These are phyloP conservation scores for Aspergillus kassunensis DNA, from an alignment of 495 filamentous ascomycete genomes.

Conservation along the genomic window DNA sequence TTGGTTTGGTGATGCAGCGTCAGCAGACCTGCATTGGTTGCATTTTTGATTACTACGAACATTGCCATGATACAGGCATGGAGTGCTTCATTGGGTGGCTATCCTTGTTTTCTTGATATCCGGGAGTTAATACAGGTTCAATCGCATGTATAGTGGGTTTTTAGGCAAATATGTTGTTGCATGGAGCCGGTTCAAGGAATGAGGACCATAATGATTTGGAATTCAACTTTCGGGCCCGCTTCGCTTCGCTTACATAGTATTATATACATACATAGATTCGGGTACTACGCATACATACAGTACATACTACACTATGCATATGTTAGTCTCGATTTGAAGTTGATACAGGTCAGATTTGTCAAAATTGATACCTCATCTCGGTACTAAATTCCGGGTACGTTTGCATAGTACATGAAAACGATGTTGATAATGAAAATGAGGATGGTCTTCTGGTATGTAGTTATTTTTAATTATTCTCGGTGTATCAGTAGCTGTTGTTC, in stretches of 20 bases:
- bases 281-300: neutral
- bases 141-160: conserved; percentile 6
- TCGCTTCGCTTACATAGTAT: neutral
- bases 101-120: conserved; percentile 3
- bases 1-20: no score
- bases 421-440: neutral
- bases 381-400: conserved; percentile 12
- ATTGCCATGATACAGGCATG: neutral
- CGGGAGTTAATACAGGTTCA: conserved; percentile 1
- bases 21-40: no score
- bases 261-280: conserved; percentile 2
- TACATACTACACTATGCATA: no score
- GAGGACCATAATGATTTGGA: conserved; percentile 9
- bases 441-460: no score
- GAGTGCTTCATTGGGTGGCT: neutral
- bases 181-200: neutral
- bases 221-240: neutral
- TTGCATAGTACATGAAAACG: neutral
- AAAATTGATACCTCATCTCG: conserved; percentile 10
- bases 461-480: no score
- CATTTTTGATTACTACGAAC: no score
- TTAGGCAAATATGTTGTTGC: conserved; percentile 1
- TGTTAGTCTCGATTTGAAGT: neutral
- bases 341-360: conserved; percentile 3
- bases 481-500: no score